Percentiles rank a stretch among this genome's conserved stretches.
These are phyloP conservation scores for Trypanosoma congolense DNA, from an alignment of 208 protist species.

Conservation along the genomic window DNA sequence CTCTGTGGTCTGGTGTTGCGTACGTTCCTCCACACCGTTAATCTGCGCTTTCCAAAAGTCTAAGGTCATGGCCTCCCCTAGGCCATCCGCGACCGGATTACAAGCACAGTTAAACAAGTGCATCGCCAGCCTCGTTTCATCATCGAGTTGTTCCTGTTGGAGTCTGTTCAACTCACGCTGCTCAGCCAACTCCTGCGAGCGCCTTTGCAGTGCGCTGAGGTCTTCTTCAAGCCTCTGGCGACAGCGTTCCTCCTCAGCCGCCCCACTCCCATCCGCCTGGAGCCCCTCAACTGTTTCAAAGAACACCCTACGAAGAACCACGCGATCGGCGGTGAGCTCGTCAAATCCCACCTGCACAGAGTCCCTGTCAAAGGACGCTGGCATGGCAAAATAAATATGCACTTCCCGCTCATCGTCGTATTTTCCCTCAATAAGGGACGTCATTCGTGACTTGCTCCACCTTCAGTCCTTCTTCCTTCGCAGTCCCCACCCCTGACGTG, in stretches of 20 bases:
- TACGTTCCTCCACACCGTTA: slow-evolving; percentile 1
- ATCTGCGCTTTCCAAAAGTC: slow-evolving; percentile 27
- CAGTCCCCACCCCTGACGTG: too few species aligned
- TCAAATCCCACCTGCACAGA: slow-evolving; percentile 31
- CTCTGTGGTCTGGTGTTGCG: not conserved
- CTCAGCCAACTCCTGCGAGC: slow-evolving; percentile 12
- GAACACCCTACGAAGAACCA: slow-evolving; percentile 19
- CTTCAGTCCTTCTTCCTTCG: too few species aligned
- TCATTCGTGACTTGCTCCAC: too few species aligned
- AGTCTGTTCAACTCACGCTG: slow-evolving; percentile 8
- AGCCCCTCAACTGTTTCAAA: slow-evolving; percentile 14
- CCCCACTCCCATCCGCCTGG: too few species aligned
- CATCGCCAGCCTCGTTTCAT: not conserved
- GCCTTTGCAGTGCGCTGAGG: not conserved
- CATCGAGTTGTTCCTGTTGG: slow-evolving; percentile 7
- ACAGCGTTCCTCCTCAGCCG: too few species aligned
- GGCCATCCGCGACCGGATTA: slow-evolving; percentile 7
- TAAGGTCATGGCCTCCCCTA: not conserved
- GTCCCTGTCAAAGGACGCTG: slow-evolving; percentile 19
- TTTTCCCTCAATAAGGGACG: not conserved
- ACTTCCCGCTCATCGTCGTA: slow-evolving; percentile 7
- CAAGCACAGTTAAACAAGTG: slow-evolving; percentile 10
- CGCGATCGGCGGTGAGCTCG: slow-evolving; percentile 15
- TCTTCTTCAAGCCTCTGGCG: slow-evolving; percentile 1
- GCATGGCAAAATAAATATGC: slow-evolving; percentile 21